Base-by-base conservation (phyloP, 768 basidiomycete species). In the Naganishia onofrii region DNA sequence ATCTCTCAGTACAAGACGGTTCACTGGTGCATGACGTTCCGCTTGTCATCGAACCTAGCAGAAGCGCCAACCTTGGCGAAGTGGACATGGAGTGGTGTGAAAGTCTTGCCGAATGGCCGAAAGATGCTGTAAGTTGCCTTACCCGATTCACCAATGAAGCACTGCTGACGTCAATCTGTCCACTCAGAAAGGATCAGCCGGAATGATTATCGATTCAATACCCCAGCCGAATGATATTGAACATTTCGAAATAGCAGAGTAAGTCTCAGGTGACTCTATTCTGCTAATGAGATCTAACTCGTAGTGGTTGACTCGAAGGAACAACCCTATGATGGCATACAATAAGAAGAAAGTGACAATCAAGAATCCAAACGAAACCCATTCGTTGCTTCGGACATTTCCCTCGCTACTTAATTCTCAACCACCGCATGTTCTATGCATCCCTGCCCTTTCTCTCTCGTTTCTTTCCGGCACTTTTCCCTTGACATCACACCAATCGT, bases 151-250 rank as follows among this genome's bases (percentile, higher is more conserved):
- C 1, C 15, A n/a, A 23, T 17, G n/a, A n/a, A n/a, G n/a, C n/a
- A n/a, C 19, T 34, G 36, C 57, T 58, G 21, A 51, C 6, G 23
- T 51, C 23, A 6, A 51, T 38, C 3, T 12, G 5, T 23, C 34
- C n/a, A 26, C 44, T 29, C 64, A 69, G 68, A 69, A 69, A 60
- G 68, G 68, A 31, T 69, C 68, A 19, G 68, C 55, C 6, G 51
- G 56, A 23, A 69, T 69, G 68, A 69, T 69, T 28, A 60, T 69
- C 55, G 68, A 69, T 48, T 69, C 68, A n/a, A 60, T 69, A 57
- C 68, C 68, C 1, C 55, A 60, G 51, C 68, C 68, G 9, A 58
- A 44, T 34, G 13, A 19, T 8, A 56, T 69, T 17, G 68, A 48
- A 32, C 68, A 55, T 44, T 69, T 58, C 68, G 51, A 44, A 66